Conservation (phyloP, 345 rosid species). For the Pistacia vera region DNA sequence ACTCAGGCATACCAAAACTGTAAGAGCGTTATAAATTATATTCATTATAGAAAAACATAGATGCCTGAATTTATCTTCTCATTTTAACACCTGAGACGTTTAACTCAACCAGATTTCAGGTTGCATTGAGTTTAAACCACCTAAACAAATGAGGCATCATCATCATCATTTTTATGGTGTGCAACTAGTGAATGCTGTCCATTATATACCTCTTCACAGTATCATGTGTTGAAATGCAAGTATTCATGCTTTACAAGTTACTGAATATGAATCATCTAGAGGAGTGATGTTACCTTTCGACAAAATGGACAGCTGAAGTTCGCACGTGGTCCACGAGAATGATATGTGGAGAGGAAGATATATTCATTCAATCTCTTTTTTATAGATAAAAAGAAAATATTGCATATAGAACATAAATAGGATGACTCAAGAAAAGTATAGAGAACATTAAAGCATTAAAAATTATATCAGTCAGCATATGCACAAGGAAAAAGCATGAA, state of each 20-base stretch:
- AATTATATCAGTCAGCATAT: too few species aligned
- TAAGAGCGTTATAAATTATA: neutral
- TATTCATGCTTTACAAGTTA: neutral
- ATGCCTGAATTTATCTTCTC: neutral
- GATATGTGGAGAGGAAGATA: slow-evolving; percentile 22
- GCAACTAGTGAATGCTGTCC: neutral
- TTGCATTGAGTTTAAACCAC: neutral
- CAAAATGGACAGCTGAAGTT: slow-evolving; percentile 90
- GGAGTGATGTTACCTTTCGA: slow-evolving; percentile 71
- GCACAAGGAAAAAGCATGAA: neutral
- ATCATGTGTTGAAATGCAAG: neutral
- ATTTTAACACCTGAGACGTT: neutral
- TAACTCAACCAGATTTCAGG: slow-evolving; percentile 6
- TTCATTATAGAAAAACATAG: neutral
- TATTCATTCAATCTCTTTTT: slow-evolving; percentile 14
- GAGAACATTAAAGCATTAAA: neutral
- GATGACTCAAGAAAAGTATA: neutral
- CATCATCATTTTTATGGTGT: neutral
- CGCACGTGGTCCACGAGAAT: slow-evolving; percentile 31
- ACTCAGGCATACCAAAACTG: neutral
- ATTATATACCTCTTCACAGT: neutral
- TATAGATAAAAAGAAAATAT: neutral
- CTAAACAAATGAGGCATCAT: neutral
- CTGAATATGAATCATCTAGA: too few species aligned
- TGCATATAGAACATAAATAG: slow-evolving; percentile 10